Evolutionary conservation across 2,329 filamentous ascomycete species (phyloP), one percentile per base, ranked within the genome.

Genomic region (Helotiales sp.): DNA sequence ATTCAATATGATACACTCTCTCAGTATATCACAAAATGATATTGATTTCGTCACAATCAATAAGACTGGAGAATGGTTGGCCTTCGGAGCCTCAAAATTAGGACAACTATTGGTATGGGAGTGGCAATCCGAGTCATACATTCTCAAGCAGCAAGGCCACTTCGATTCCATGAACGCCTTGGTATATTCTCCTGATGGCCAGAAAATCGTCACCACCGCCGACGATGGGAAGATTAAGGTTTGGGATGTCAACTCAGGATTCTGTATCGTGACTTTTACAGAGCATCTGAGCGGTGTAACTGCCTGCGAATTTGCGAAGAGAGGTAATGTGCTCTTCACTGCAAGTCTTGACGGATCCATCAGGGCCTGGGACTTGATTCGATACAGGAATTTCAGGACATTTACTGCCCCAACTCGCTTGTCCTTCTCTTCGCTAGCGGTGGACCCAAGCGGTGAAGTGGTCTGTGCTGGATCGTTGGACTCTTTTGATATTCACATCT

Each of bases 221-320:
- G 96, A 99, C 67, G 96, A 99, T 72, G 95, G 95, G 52, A 98
- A 98, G 75, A 90, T 99, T 73, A 99, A 99, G 73, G 91, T 99
- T 31, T 99, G 95, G 95, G 95, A 99, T 72, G 88, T 93, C 29
- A 89, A 91, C 57, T 97, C 95, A 0, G 95, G 96, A 0, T 99
- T 99, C 77, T 99, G 95, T 69, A 90, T 98, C 33, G 93, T 98
- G 29, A 99, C 95, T 0, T 99, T 99, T 68, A 97, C 93, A 0
- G 96, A 99, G 73, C 95, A 99, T 73, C 93, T 90, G 1, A 93
- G 91, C 64, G 93, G 91, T 54, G 92, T 99, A 2, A 98, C 93
- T 10, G 90, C 91, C 1, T 97, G 93, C 73, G 89, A 97, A 67
- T 98, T 98, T 74, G 89, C 95, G 0, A 96, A 95, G 76, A 89